phyloP scores from a whole-genome alignment of 2,329 filamentous ascomycete genomes.

The Decorospora gaudefroyi region DNA sequence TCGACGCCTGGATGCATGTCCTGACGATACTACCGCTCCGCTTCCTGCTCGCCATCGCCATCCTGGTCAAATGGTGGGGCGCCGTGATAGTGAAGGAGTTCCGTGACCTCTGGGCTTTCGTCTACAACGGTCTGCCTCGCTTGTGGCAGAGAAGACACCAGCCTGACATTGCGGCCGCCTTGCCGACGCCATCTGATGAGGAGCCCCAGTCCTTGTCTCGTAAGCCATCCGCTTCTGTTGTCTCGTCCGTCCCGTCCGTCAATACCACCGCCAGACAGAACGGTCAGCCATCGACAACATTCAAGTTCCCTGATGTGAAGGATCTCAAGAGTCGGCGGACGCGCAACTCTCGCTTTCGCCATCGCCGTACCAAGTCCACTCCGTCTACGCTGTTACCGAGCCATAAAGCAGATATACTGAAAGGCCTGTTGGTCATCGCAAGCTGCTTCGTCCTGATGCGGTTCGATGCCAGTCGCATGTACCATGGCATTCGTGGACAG shows the following conservation, averaged over 20 bases:
- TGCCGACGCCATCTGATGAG: constrained; percentile 38
- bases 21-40: constrained; percentile 93
- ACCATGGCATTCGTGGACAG: constrained; percentile 94
- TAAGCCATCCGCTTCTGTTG: constrained; percentile 29
- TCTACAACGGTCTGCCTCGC: constrained; percentile 77
- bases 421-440: constrained; percentile 83
- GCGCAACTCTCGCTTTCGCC: constrained; percentile 51
- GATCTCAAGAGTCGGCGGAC: constrained; percentile 35
- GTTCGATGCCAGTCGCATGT: constrained; percentile 95
- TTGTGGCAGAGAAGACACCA: constrained; percentile 69
- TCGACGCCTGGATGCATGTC: constrained; percentile 95
- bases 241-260: constrained; percentile 20
- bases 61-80: constrained; percentile 78
- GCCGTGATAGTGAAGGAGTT: constrained; percentile 73
- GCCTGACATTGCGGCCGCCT: constrained; percentile 40
- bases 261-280: constrained; percentile 33
- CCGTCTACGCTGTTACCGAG: constrained; percentile 84
- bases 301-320: constrained; percentile 37
- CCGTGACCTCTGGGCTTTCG: constrained; percentile 72
- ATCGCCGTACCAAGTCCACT: constrained; percentile 78
- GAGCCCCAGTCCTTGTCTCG: constrained; percentile 31
- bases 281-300: constrained; percentile 24
- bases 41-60: constrained; percentile 77
- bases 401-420: constrained; percentile 93
- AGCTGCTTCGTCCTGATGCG: constrained; percentile 85